Conservation (phyloP, 2,329 filamentous ascomycete species). For the Diaporthe sp. region DNA sequence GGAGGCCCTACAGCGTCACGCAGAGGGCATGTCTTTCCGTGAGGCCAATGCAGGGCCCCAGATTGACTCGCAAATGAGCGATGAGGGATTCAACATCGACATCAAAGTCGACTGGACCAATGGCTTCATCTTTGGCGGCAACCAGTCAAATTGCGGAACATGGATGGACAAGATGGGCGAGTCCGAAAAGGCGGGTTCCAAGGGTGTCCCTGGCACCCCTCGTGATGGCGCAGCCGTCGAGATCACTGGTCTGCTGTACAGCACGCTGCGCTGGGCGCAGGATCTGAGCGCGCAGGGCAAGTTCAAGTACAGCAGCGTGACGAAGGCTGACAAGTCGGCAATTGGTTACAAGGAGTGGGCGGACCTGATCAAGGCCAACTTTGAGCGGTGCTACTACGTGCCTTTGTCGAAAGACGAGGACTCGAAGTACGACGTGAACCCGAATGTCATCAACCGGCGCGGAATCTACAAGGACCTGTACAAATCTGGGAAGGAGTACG, state of each 20-base stretch:
- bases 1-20: conserved; percentile 93
- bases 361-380: conserved; percentile 82
- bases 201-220: conserved; percentile 95
- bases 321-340: conserved; percentile 68
- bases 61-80: conserved; percentile 93
- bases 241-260: conserved; percentile 94
- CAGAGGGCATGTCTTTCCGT: conserved; percentile 89
- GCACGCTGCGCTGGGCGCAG: conserved; percentile 85
- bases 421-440: conserved; percentile 82
- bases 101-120: conserved; percentile 92
- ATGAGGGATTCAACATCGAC: conserved; percentile 92
- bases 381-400: conserved; percentile 93
- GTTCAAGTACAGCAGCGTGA: conserved; percentile 82
- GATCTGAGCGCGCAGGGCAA: conserved; percentile 76
- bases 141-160: conserved; percentile 94
- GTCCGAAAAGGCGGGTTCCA: conserved; percentile 88
- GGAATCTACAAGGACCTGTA: conserved; percentile 99
- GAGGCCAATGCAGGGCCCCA: conserved; percentile 93
- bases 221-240: conserved; percentile 96
- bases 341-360: conserved; percentile 88
- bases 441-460: conserved; percentile 84
- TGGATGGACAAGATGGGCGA: conserved; percentile 99
- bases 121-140: conserved; percentile 94
- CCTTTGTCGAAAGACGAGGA: conserved; percentile 80
- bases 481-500: conserved; percentile 92